Base-by-base conservation (phyloP, 805 yeast species). In the Metahyphopichia silvanorum region DNA sequence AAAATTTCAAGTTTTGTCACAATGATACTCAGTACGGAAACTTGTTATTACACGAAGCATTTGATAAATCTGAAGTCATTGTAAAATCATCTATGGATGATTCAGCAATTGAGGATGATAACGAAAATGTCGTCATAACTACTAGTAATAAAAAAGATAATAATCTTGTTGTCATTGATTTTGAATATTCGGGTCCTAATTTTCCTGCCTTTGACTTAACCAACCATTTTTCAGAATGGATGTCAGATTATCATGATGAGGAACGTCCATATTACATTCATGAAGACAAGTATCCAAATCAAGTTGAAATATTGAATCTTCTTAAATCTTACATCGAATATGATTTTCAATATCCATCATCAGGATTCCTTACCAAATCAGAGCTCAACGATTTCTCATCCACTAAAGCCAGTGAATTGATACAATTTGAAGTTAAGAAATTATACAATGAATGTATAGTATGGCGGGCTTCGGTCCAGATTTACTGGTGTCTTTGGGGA, bases 1-100 rank as follows among this genome's bases (percentile, higher is more conserved):
- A 68, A 10, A 66, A 71, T 33, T 66, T 85, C 39, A 87, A 77
- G 10, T 93, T 93, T 53, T 87, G 96, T 47, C 98, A 93, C 60
- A 93, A 93, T 52, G 98, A 91, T 58, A 84, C 98, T 1, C 98
- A 93, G 57, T 91, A 93, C 55, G 98, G 98, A 21, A 93, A 93
- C 52, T 69, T 93, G 41, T 66, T 93, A 35, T 76, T 91, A 52
- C 57, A 74, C 62, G 46, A 63, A 49, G 34, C 74, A 49, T 51
- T 76, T 74, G 79, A 85, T 15, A 68, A 75, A 4, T 53, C 68
- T 25, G 67, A 54, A 27, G 72, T 62, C 28, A 33, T 61, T 5
- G 44, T 49, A 14, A 39, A 43, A n/a, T 33, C 31, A 13, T 36
- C 25, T 21, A 13, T 18, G 13, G 28, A 18, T 3, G 34, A 29